These are phyloP conservation scores for Neonectria faginata DNA, from an alignment of 2,329 filamentous ascomycete genomes.

Conservation along the genomic window DNA sequence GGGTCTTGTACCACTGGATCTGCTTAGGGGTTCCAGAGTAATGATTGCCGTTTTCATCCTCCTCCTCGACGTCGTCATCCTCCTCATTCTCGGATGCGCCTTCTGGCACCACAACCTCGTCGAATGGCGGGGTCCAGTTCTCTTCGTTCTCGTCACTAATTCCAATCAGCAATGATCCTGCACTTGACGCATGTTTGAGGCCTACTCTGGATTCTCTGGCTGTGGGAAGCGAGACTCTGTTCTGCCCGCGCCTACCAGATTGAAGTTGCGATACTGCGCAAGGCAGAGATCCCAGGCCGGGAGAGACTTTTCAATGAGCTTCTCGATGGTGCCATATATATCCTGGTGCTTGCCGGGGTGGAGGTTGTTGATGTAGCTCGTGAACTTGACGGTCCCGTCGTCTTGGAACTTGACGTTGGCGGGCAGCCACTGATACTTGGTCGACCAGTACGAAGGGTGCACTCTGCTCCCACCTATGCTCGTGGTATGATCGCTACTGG, in stretches of 20 bases:
- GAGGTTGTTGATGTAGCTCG: slow-evolving; percentile 61
- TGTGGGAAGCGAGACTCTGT: slow-evolving; percentile 27
- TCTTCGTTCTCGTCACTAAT: slow-evolving; percentile 27
- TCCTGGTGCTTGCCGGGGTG: slow-evolving; percentile 51
- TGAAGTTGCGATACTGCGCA: slow-evolving; percentile 53
- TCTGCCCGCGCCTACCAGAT: slow-evolving; percentile 32
- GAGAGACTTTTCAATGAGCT: slow-evolving; percentile 51
- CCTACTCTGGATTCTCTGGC: slow-evolving; percentile 17
- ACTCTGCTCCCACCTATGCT: background rate
- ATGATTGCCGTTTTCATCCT: slow-evolving; percentile 7
- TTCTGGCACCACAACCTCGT: slow-evolving; percentile 9
- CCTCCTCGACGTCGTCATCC: slow-evolving; percentile 29
- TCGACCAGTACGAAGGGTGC: slow-evolving; percentile 49
- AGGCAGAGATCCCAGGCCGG: slow-evolving; percentile 63
- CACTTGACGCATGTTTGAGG: too few species aligned
- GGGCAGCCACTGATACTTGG: slow-evolving; percentile 45
- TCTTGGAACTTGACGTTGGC: slow-evolving; percentile 54
- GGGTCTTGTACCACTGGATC: background rate
- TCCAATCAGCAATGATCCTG: background rate
- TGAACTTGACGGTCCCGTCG: slow-evolving; percentile 49
- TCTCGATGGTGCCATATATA: slow-evolving; percentile 53
- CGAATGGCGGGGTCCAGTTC: slow-evolving; percentile 22
- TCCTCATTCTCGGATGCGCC: background rate
- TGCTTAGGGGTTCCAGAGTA: background rate
- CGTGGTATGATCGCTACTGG: background rate